Evolutionary conservation across 352 stramenopile genomes (phyloP).

Genomic region (Globisporangium echinulatum): DNA sequence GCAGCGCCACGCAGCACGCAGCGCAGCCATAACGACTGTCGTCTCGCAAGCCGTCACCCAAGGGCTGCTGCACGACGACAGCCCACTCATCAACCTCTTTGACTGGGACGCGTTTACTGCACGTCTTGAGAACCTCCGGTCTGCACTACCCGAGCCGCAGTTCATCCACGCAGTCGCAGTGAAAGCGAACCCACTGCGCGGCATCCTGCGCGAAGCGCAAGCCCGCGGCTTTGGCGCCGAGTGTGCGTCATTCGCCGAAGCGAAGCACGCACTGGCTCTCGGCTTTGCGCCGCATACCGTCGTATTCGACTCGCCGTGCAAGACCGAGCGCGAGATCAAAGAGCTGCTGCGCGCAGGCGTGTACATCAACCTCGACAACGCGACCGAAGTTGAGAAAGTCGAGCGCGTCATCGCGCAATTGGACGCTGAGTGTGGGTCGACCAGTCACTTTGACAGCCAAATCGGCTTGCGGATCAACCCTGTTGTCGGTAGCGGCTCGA

Average conservation of each 20-base stretch:
- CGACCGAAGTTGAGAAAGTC: slow-evolving; percentile 84
- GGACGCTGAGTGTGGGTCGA: slow-evolving; percentile 12
- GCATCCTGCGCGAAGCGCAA: slow-evolving; percentile 48
- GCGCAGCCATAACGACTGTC: slow-evolving; percentile 26
- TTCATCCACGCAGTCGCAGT: slow-evolving; percentile 77
- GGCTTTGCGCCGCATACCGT: slow-evolving; percentile 66
- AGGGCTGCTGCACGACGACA: slow-evolving; percentile 46
- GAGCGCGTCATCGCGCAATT: slow-evolving; percentile 45
- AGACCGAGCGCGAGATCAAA: slow-evolving; percentile 80
- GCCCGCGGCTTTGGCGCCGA: slow-evolving; percentile 59
- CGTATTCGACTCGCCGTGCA: slow-evolving; percentile 91
- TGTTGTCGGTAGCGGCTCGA: slow-evolving; percentile 83
- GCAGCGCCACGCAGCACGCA: slow-evolving; percentile 27
- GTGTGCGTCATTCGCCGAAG: slow-evolving; percentile 77
- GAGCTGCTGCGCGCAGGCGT: slow-evolving; percentile 74
- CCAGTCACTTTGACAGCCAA: slow-evolving; percentile 31
- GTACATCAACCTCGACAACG: slow-evolving; percentile 91
- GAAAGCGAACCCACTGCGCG: slow-evolving; percentile 75
- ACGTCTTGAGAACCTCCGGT: slow-evolving; percentile 47
- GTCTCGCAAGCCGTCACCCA: slow-evolving; percentile 43
- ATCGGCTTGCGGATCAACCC: slow-evolving; percentile 91
- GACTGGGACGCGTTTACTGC: slow-evolving; percentile 53
- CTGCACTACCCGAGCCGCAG: slow-evolving; percentile 46
- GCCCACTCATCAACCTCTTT: slow-evolving; percentile 56
- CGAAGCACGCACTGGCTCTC: slow-evolving; percentile 71